A percentile compares a stretch with the other conserved stretches of the same genome.
Conservation (phyloP, 192 early-diverging fungal genomes). For the Chytriomyces hyalinus region DNA sequence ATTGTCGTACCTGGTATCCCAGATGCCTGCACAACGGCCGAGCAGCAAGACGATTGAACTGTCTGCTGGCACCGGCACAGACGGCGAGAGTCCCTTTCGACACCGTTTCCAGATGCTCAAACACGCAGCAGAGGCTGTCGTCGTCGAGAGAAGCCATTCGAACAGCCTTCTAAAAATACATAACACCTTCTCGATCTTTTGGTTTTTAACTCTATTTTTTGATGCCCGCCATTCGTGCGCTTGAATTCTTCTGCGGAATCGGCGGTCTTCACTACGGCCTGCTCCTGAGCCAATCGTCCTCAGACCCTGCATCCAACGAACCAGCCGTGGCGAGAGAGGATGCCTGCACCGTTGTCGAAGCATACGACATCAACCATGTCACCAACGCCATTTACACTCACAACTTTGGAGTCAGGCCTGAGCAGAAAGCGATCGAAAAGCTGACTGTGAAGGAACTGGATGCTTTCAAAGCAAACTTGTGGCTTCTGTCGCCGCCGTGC, state of each 20-base stretch:
- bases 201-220: background rate
- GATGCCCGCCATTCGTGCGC: slow-evolving; percentile 44
- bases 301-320: slow-evolving; percentile 23
- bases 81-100: background rate
- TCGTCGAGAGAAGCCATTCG: background rate
- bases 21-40: background rate
- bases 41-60: background rate
- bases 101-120: background rate
- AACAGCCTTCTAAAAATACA: background rate
- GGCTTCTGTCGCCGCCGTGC: slow-evolving; percentile 90
- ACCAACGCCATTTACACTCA: slow-evolving; percentile 67
- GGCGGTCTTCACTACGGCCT: slow-evolving; percentile 52
- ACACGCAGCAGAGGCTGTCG: background rate
- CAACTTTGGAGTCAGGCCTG: slow-evolving; percentile 49
- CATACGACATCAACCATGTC: slow-evolving; percentile 91
- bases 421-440: slow-evolving; percentile 53
- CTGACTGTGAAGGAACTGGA: slow-evolving; percentile 56
- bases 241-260: slow-evolving; percentile 72
- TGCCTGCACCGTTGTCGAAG: slow-evolving; percentile 65
- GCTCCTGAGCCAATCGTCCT: slow-evolving; percentile 63
- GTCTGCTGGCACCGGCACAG: background rate
- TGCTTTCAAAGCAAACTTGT: slow-evolving; percentile 74
- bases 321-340: slow-evolving; percentile 11
- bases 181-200: background rate
- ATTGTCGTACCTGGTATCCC: background rate